Percentiles rank a stretch among this genome's conserved stretches.
Conservation (phyloP, 805 yeast species). For the Isabelozyma heimii region DNA sequence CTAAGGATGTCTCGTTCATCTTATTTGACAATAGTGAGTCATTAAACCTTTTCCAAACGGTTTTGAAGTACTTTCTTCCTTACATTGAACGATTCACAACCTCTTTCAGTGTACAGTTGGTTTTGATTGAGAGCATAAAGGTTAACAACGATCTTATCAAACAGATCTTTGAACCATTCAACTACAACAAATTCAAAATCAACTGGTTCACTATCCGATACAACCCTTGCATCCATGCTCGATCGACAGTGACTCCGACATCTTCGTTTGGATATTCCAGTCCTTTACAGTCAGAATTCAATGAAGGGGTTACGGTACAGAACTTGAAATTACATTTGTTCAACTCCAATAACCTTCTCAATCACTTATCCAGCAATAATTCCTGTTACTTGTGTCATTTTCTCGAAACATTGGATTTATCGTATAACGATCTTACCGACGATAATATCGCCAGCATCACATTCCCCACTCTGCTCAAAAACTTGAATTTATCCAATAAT, state of each 20-base stretch:
- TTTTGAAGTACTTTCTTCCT: slow-evolving; percentile 1
- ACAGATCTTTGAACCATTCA: slow-evolving; percentile 2
- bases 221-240: neutral
- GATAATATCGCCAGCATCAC: slow-evolving; percentile 8
- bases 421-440: slow-evolving; percentile 25
- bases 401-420: slow-evolving; percentile 21
- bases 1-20: slow-evolving; percentile 13
- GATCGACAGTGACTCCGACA: too few relatives aligned
- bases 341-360: slow-evolving; percentile 8
- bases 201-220: slow-evolving; percentile 12
- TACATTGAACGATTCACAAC: slow-evolving; percentile 12
- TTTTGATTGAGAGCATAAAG: slow-evolving; percentile 7
- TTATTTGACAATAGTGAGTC: slow-evolving; percentile 8
- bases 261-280: too few relatives aligned
- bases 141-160: slow-evolving; percentile 4
- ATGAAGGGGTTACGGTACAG: slow-evolving; percentile 4
- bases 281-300: neutral
- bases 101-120: slow-evolving; percentile 12
- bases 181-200: slow-evolving; percentile 4
- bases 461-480: slow-evolving; percentile 17
- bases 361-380: slow-evolving; percentile 4
- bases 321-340: slow-evolving; percentile 18
- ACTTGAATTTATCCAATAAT: slow-evolving; percentile 28
- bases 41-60: slow-evolving; percentile 1
- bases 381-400: slow-evolving; percentile 7